phyloP scores from a whole-genome alignment of 1,284 basidiomycete genomes.

The Hypsizygus ulmarius region DNA sequence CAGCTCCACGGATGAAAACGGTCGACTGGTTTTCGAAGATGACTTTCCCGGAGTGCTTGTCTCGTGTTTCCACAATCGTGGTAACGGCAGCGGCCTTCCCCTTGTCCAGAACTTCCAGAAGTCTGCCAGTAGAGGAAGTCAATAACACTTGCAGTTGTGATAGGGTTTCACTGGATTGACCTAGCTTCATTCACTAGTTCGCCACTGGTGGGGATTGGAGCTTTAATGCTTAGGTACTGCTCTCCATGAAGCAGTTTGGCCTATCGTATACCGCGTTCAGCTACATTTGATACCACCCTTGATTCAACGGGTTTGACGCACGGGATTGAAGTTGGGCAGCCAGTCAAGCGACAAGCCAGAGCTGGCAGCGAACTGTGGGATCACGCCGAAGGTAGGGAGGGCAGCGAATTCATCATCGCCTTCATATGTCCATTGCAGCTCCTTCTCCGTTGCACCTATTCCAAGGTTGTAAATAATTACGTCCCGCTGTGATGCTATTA shows the following conservation, averaged over 20 bases:
- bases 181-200: slow-evolving; percentile 79
- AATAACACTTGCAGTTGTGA: neutral
- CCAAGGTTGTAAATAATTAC: slow-evolving; percentile 96
- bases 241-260: slow-evolving; percentile 98
- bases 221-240: slow-evolving; percentile 91
- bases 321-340: slow-evolving; percentile 94
- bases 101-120: slow-evolving; percentile 84
- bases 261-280: slow-evolving; percentile 31
- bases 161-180: slow-evolving; percentile 34
- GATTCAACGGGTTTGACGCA: slow-evolving; percentile 30
- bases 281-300: neutral
- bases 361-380: slow-evolving; percentile 86
- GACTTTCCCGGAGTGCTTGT: slow-evolving; percentile 75
- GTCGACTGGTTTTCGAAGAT: slow-evolving; percentile 95
- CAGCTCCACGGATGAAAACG: slow-evolving; percentile 90
- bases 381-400: slow-evolving; percentile 92
- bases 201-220: slow-evolving; percentile 83
- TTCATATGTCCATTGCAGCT: slow-evolving; percentile 92
- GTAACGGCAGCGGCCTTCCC: slow-evolving; percentile 93
- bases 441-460: slow-evolving; percentile 91
- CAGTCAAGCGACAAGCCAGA: slow-evolving; percentile 71
- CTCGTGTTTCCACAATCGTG: slow-evolving; percentile 72
- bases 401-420: slow-evolving; percentile 83
- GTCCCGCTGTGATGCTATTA: slow-evolving; percentile 59
- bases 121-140: slow-evolving; percentile 34